Evolutionary conservation across 805 yeast genomes (phyloP).

Genomic region (Priceomyces medius): DNA sequence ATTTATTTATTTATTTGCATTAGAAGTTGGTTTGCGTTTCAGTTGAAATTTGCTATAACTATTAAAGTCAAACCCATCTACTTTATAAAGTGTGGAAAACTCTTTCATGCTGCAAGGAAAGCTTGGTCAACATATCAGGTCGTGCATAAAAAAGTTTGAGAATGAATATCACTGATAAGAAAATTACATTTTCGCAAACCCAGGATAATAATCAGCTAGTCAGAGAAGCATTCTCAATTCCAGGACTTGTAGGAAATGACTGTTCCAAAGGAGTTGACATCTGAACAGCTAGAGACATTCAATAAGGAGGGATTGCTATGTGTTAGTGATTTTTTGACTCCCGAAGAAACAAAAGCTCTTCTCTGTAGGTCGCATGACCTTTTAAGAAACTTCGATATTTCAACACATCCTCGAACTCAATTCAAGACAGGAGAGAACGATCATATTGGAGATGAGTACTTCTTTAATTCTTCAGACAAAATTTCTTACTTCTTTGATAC

Average conservation of each 20-base stretch:
- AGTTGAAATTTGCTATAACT: too few relatives aligned
- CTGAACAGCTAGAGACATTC: conserved; percentile 51
- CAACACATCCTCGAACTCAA: conserved; percentile 64
- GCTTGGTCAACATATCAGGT: neutral
- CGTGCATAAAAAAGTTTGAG: neutral
- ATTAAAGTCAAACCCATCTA: too few relatives aligned
- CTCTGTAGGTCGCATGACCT: conserved; percentile 45
- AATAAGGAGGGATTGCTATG: conserved; percentile 60
- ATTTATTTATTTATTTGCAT: too few relatives aligned
- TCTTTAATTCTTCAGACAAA: conserved; percentile 66
- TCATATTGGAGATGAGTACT: conserved; percentile 74
- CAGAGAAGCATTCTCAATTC: neutral
- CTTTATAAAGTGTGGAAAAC: too few relatives aligned
- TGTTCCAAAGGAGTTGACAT: conserved; percentile 31
- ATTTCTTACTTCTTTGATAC: conserved; percentile 69
- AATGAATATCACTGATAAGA: neutral
- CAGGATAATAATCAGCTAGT: neutral
- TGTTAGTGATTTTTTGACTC: conserved; percentile 52
- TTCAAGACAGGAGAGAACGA: conserved; percentile 60
- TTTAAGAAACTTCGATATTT: conserved; percentile 49
- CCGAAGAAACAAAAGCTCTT: conserved; percentile 39
- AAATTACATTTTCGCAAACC: neutral
- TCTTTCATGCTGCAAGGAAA: too few relatives aligned
- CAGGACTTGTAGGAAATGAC: conserved; percentile 1
- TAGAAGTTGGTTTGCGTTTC: too few relatives aligned